Base-by-base conservation (phyloP, 768 basidiomycete genomes). In the Lactifluus subvellereus region DNA sequence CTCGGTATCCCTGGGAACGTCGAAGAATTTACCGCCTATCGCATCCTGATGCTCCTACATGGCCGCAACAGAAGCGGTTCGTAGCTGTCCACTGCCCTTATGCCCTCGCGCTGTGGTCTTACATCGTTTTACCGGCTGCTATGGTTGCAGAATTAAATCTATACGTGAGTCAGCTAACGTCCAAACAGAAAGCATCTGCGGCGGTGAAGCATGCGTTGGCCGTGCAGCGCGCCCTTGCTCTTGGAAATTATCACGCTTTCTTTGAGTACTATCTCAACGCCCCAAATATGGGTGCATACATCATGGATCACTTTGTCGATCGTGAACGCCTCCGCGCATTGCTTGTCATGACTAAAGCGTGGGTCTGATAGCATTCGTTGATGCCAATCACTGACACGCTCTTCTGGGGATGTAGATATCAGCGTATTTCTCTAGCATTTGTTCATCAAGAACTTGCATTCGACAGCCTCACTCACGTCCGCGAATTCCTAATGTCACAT, bases 261-360 rank as follows among this genome's bases (percentile, higher is more conserved):
- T 98, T 98, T 77, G 84, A 85, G 59, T 77, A 94, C 61, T 98
- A 91, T 75, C 69, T 82, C 69, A 79, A 79, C 58, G 92, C 93
- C 49, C 94, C 94, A 32, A 94, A 96, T 72, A 98, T 98, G 97
- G 93, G 94, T 43, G 94, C 85, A 58, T 98, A 98, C 74, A 94
- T 99, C 71, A 97, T 99, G 92, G 97, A 98, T 75, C 94, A 98
- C 74, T 98, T 98, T 74, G 89, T 98, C 70, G 85, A 87, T 70
- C 83, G 97, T 69, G 97, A 98, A 77, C 79, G 97, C 62, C 82
- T 89, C 60, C 84, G 84, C 62, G 94, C 94, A 2, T 73, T 99
- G 64, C 84, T 93, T 71, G 85, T 89, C 67, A 95, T 99, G 77
- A 84, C 91, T 35, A 97, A 90, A 83, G 89, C 91, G 97, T 98